Evolutionary conservation across 169 alveolate genomes (phyloP), one percentile per base, ranked within the genome.

Genomic region (Plasmodium reichenowi): DNA sequence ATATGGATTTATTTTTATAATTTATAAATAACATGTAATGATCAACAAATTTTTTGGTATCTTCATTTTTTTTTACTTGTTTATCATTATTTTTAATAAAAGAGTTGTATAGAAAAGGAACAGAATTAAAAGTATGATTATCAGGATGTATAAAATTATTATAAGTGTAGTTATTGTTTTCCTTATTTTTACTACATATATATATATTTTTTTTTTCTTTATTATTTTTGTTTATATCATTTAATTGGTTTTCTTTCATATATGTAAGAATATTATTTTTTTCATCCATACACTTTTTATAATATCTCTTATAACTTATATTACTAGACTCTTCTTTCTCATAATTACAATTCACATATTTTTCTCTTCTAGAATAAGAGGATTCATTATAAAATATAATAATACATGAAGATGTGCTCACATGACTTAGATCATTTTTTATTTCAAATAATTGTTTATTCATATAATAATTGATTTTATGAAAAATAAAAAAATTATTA

Each of bases 41-140:
- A 43, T 78, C 89, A n/a, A 78, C 89, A 43, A 64, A 47, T 70
- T 78, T 78, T 66, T 75, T 75, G 24, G 58, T 67, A 62, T 15
- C 22, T 7, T 8, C 12, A 62, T 54, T 48, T 22, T 56, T 63
- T 73, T 73, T 47, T 9, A 8, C 7, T 38, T 15, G 17, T 38
- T 38, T 38, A 38, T 38, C 47, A 38, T 38, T 38, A 38, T 38
- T 38, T 5, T 38, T 38, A 2, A 38, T 5, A 38, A 38, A 26
- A 26, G 38, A 26, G 2, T 2, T 1, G 5, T 26, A 26, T 1
- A 2, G 3, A 0, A 26, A 2, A 26, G 5, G 38, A 26, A 2
- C 0, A 26, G 38, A 2, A 26, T 26, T 26, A 26, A 26, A 38
- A 38, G 9, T 38, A 38, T 38, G 0, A 38, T 38, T 38, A 38